These are phyloP conservation scores for Metschnikowia gelsemii DNA, from an alignment of 805 yeast species.

Conservation along the genomic window DNA sequence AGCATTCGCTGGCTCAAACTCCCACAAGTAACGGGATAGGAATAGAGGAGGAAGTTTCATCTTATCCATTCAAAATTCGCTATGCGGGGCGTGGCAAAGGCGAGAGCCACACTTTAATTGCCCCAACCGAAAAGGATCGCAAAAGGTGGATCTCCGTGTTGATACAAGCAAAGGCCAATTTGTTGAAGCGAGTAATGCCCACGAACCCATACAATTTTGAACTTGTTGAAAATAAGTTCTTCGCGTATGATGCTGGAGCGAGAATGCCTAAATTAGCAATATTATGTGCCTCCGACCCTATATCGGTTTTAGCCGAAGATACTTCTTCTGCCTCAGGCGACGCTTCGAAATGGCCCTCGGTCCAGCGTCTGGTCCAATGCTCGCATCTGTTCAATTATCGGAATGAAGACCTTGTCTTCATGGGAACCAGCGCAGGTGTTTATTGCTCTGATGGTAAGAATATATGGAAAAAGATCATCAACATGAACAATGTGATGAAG, in stretches of 20 bases:
- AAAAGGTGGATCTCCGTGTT: constrained; percentile 57
- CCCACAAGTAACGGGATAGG: neutral
- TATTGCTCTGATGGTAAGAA: constrained; percentile 48
- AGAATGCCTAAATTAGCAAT: constrained; percentile 52
- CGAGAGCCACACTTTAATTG: constrained; percentile 51
- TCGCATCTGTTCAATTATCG: constrained; percentile 47
- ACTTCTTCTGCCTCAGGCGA: neutral
- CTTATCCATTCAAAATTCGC: constrained; percentile 52
- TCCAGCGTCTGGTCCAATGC: constrained; percentile 41
- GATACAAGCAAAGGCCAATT: constrained; percentile 44
- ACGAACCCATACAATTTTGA: constrained; percentile 55
- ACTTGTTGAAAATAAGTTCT: constrained; percentile 55
- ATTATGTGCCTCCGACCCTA: constrained; percentile 51
- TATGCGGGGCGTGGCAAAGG: constrained; percentile 56
- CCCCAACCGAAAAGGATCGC: constrained; percentile 50
- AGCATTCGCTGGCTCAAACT: neutral
- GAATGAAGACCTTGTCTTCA: constrained; percentile 45
- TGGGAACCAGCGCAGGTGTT: constrained; percentile 67
- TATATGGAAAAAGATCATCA: constrained; percentile 61
- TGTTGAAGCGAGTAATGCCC: constrained; percentile 30
- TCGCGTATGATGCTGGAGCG: constrained; percentile 60
- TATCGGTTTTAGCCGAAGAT: constrained; percentile 30
- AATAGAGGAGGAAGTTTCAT: constrained; percentile 28
- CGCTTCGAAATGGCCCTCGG: constrained; percentile 17
- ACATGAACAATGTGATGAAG: constrained; percentile 52